phyloP scores from a whole-genome alignment of 257 asterid species.

The Euphrasia confusa region DNA sequence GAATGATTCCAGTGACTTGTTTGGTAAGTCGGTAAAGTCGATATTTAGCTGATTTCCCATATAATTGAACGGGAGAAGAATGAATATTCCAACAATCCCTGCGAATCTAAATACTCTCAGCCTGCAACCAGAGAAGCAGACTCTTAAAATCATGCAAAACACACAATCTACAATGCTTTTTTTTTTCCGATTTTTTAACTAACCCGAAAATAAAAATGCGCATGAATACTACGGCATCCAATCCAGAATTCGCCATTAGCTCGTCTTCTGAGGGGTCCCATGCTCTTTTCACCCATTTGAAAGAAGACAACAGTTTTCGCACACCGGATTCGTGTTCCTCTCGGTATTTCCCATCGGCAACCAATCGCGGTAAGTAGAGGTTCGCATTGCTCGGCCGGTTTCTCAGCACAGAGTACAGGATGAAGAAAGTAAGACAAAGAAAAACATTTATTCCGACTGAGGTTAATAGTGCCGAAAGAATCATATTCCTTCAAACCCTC shows the following conservation, averaged over 20 bases:
- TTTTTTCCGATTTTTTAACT: conserved; percentile 24
- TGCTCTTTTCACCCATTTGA: conserved; percentile 78
- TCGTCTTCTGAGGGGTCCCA: conserved; percentile 84
- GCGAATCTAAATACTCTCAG: conserved; percentile 79
- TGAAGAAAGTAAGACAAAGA: conserved; percentile 52
- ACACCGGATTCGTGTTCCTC: conserved; percentile 33
- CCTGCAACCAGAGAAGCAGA: conserved; percentile 41
- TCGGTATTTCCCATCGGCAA: conserved; percentile 54
- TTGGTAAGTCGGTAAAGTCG: conserved; percentile 69
- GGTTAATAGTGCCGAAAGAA: conserved; percentile 85
- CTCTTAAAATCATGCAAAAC: conserved; percentile 17
- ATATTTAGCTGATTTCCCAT: conserved; percentile 79
- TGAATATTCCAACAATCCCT: conserved; percentile 53
- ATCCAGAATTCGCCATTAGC: conserved; percentile 57
- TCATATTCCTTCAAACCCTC: conserved; percentile 61
- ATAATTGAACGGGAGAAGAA: conserved; percentile 93
- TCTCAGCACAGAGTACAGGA: conserved; percentile 61
- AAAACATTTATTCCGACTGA: conserved; percentile 83
- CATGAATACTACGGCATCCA: conserved; percentile 96
- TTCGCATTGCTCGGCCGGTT: conserved; percentile 62
- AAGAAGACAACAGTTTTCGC: conserved; percentile 47
- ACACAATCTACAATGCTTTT: too few species aligned
- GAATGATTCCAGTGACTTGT: conserved; percentile 80
- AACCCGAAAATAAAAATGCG: conserved; percentile 81
- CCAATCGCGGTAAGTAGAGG: conserved; percentile 74